Percentiles rank a stretch among this genome's conserved stretches.
These are phyloP conservation scores for Lolium multiflorum DNA, from an alignment of 176 grass and related monocot genomes.

Conservation along the genomic window DNA sequence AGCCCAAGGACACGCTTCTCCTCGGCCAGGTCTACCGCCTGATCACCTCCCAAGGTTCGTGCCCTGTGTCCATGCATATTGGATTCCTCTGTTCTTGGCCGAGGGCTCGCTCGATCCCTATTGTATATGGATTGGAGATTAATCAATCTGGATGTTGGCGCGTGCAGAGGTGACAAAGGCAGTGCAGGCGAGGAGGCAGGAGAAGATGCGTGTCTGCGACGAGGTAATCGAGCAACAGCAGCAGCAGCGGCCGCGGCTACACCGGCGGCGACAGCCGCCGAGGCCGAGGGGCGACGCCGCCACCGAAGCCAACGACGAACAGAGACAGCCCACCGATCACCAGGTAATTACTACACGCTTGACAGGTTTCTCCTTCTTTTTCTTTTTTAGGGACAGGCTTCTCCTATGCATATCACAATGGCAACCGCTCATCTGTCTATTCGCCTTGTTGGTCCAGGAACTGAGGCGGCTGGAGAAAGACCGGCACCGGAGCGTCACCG, in stretches of 20 bases:
- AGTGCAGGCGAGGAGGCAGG: constrained; percentile 63
- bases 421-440: background rate
- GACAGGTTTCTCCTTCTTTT: too few species aligned
- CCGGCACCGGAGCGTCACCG: constrained; percentile 24
- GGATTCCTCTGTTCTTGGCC: constrained; percentile 2
- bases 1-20: constrained; percentile 69
- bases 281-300: background rate
- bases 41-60: constrained; percentile 83
- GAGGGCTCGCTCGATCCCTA: background rate
- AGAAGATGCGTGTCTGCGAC: constrained; percentile 46
- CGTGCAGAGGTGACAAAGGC: constrained; percentile 66
- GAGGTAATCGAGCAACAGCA: background rate
- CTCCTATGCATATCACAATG: background rate
- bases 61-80: background rate
- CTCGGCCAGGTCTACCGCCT: constrained; percentile 93
- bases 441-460: constrained; percentile 23
- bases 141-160: background rate
- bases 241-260: constrained; percentile 19
- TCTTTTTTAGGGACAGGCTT: background rate
- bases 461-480: constrained; percentile 43
- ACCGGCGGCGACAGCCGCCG: background rate
- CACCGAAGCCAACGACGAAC: background rate
- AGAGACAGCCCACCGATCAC: constrained; percentile 18
- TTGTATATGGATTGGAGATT: background rate
- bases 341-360: constrained; percentile 3